These are phyloP conservation scores for Alternaria triticimaculans DNA, from an alignment of 2,329 filamentous ascomycete species.

Conservation along the genomic window DNA sequence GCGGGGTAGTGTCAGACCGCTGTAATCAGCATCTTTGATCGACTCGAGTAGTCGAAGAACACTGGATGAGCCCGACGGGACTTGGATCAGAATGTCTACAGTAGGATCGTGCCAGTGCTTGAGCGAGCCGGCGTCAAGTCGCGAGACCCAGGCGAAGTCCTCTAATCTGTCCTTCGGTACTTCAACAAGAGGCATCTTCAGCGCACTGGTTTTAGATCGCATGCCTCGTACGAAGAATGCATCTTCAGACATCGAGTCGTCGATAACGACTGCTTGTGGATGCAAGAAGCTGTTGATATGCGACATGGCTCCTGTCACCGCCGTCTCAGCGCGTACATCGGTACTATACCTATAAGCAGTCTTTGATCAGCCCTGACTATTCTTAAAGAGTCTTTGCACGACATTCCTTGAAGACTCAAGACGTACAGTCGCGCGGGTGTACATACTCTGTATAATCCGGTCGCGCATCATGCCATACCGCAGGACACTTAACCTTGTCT, in stretches of 20 bases:
- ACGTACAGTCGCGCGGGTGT: background rate
- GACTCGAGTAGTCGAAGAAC: conserved; percentile 81
- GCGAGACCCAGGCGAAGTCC: conserved; percentile 76
- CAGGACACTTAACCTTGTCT: conserved; percentile 68
- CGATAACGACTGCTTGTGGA: conserved; percentile 77
- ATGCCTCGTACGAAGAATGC: conserved; percentile 69
- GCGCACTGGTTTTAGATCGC: conserved; percentile 59
- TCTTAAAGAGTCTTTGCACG: too few species aligned
- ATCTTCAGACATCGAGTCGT: conserved; percentile 72
- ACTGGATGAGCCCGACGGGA: conserved; percentile 72
- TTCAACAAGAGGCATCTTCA: conserved; percentile 72
- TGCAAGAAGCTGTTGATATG: conserved; percentile 77
- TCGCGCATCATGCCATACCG: conserved; percentile 75
- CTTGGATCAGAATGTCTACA: conserved; percentile 85
- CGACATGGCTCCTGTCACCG: conserved; percentile 69
- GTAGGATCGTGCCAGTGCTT: conserved; percentile 77
- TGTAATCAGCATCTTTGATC: conserved; percentile 76
- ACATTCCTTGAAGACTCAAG: too few species aligned
- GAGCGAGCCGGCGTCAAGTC: conserved; percentile 75
- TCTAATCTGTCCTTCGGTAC: conserved; percentile 70
- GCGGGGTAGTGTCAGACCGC: conserved; percentile 71
- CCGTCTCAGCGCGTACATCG: conserved; percentile 70
- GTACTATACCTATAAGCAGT: conserved; percentile 60
- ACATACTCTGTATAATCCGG: conserved; percentile 68
- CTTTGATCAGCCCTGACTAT: background rate